Evolutionary conservation across 2,329 filamentous ascomycete species (phyloP).

Genomic region (Cadophora sp.): DNA sequence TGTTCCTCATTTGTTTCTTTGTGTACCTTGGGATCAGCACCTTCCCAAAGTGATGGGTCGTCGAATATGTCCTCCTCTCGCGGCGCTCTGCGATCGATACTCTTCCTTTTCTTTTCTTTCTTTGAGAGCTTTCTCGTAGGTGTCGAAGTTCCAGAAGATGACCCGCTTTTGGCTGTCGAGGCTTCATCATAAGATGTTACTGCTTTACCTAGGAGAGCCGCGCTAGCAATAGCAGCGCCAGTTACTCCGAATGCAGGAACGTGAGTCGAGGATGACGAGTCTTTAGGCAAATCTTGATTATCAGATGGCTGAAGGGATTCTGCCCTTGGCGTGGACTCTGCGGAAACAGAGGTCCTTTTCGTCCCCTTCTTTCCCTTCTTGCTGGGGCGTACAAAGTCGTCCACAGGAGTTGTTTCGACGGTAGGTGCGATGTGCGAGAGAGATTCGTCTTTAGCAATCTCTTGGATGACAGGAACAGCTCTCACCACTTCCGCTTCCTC

Average conservation of each 20-base stretch:
- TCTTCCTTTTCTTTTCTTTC: slow-evolving; percentile 48
- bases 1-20: slow-evolving; percentile 37
- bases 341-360: slow-evolving; percentile 38
- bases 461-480: slow-evolving; percentile 39
- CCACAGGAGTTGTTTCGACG: slow-evolving; percentile 30
- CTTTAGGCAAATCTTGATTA: slow-evolving; percentile 20
- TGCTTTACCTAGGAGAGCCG: slow-evolving; percentile 29
- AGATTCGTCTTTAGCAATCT: slow-evolving; percentile 41
- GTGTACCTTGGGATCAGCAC: slow-evolving; percentile 46
- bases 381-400: slow-evolving; percentile 40
- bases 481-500: slow-evolving; percentile 41
- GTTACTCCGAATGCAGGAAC: slow-evolving; percentile 25
- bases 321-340: slow-evolving; percentile 21
- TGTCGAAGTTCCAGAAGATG: slow-evolving; percentile 43
- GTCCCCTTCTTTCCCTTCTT: slow-evolving; percentile 51
- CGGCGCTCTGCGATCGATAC: slow-evolving; percentile 49
- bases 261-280: slow-evolving; percentile 37
- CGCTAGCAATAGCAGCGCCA: slow-evolving; percentile 30
- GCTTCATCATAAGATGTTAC: neutral
- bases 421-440: slow-evolving; percentile 41
- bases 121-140: slow-evolving; percentile 45
- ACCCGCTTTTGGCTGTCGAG: slow-evolving; percentile 14
- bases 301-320: neutral
- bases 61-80: slow-evolving; percentile 55
- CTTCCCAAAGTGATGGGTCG: slow-evolving; percentile 53